Evolutionary conservation across 108 stramenopile species (phyloP).

Genomic region (Schizochytrium sp.): DNA sequence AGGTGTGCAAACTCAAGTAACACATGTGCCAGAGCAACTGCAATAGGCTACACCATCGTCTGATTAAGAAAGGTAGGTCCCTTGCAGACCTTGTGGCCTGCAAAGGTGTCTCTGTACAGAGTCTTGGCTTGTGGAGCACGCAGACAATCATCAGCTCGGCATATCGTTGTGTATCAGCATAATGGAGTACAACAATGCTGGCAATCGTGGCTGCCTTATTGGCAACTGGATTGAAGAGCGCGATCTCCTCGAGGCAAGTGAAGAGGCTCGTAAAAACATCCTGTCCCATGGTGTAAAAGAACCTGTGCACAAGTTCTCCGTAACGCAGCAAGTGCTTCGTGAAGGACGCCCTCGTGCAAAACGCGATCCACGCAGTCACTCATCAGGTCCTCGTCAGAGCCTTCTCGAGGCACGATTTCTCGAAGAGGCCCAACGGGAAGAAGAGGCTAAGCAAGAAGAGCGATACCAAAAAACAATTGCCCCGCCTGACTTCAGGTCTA

Average conservation of each 20-base stretch:
- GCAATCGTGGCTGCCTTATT: conserved; percentile 15
- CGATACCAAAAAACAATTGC: neutral
- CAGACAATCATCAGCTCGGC: no score
- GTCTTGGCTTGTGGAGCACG: no score
- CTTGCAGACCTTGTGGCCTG: no score
- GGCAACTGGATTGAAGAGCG: conserved; percentile 34
- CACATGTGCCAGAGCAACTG: no score
- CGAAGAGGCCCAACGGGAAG: neutral
- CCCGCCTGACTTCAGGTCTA: neutral
- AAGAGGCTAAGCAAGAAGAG: neutral
- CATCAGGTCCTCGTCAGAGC: neutral
- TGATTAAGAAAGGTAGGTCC: no score
- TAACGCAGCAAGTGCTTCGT: conserved; percentile 14
- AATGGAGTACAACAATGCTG: conserved; percentile 58
- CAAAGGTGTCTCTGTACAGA: no score
- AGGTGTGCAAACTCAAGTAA: no score
- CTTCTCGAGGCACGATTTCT: conserved; percentile 32
- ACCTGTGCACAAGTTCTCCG: neutral
- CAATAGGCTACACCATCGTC: no score
- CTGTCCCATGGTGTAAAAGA: neutral
- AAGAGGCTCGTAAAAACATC: conserved; percentile 49
- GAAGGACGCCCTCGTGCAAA: neutral
- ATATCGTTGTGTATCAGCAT: neutral
- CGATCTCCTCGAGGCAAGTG: neutral
- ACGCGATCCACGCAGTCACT: neutral